Conservation (phyloP, 805 yeast genomes). For the Cyberlindnera nakhonratchasimensis region DNA sequence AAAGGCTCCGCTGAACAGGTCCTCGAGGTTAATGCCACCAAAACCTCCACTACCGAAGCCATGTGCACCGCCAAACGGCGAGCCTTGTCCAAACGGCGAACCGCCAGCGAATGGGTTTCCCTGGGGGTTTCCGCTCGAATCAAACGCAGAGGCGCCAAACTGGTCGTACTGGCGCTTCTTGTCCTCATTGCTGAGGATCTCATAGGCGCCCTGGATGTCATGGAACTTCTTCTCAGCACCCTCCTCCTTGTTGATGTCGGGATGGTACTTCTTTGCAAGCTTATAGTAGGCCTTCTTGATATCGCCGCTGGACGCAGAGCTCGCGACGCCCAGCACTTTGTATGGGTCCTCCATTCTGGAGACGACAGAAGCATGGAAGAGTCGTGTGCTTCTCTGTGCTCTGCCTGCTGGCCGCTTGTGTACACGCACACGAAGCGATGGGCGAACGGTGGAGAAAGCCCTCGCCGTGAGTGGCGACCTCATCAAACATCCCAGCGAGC, state of each 20-base stretch:
- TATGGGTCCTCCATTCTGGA: slow-evolving; percentile 66
- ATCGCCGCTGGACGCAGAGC: slow-evolving; percentile 68
- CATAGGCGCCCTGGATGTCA: slow-evolving; percentile 91
- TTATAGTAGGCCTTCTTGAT: slow-evolving; percentile 94
- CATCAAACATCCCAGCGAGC: slow-evolving; percentile 3
- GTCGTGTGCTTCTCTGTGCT: slow-evolving; percentile 6
- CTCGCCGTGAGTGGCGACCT: slow-evolving; percentile 10
- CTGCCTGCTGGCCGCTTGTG: slow-evolving; percentile 2
- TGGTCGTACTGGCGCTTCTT: slow-evolving; percentile 90
- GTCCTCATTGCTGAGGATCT: slow-evolving; percentile 77
- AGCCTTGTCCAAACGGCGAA: slow-evolving; percentile 41
- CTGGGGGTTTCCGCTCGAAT: slow-evolving; percentile 49
- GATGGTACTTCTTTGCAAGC: slow-evolving; percentile 91
- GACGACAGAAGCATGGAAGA: slow-evolving; percentile 42
- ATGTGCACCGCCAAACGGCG: slow-evolving; percentile 39
- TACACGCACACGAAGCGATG: not conserved
- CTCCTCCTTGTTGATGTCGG: slow-evolving; percentile 90
- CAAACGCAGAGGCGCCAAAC: slow-evolving; percentile 85
- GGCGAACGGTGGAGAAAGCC: slow-evolving; percentile 8
- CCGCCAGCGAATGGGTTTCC: slow-evolving; percentile 50
- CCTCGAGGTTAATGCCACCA: slow-evolving; percentile 52
- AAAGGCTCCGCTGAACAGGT: slow-evolving; percentile 47
- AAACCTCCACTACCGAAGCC: slow-evolving; percentile 22
- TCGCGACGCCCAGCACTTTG: slow-evolving; percentile 71
- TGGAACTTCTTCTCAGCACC: slow-evolving; percentile 89